phyloP scores from a whole-genome alignment of 1,284 basidiomycete genomes.

The Xerocomus tenax region DNA sequence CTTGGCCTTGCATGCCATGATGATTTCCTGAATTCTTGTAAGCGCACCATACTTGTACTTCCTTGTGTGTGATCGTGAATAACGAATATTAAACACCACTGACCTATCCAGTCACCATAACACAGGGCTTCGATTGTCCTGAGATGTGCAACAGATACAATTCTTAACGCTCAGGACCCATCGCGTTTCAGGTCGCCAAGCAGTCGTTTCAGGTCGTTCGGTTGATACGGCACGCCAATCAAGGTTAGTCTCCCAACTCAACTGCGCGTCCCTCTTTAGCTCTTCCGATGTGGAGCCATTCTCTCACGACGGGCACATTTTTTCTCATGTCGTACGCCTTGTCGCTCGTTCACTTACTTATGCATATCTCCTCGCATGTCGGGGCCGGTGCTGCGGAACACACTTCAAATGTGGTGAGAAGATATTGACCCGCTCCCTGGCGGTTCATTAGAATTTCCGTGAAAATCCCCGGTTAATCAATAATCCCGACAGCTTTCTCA shows the following conservation, averaged over 20 bases:
- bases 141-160: background rate
- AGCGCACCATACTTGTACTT: no score
- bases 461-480: background rate
- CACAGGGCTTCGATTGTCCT: background rate
- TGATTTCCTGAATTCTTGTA: no score
- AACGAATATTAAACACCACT: background rate
- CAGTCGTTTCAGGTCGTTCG: conserved; percentile 12
- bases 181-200: conserved; percentile 10
- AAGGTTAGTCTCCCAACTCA: conserved; percentile 4
- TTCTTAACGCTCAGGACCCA: background rate
- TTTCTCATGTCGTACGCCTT: background rate
- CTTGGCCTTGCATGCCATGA: no score
- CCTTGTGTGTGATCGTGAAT: no score
- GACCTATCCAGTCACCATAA: background rate
- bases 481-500: background rate
- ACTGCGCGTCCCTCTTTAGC: background rate
- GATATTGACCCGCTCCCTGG: background rate
- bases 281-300: background rate
- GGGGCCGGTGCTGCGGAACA: background rate
- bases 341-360: background rate
- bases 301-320: conserved; percentile 1
- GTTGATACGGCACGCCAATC: background rate
- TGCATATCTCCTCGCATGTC: background rate
- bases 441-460: conserved; percentile 2
- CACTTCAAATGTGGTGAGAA: background rate